Evolutionary conservation across 2,329 filamentous ascomycete species (phyloP), one percentile per base, ranked within the genome.

Genomic region (Colletotrichum sp.): DNA sequence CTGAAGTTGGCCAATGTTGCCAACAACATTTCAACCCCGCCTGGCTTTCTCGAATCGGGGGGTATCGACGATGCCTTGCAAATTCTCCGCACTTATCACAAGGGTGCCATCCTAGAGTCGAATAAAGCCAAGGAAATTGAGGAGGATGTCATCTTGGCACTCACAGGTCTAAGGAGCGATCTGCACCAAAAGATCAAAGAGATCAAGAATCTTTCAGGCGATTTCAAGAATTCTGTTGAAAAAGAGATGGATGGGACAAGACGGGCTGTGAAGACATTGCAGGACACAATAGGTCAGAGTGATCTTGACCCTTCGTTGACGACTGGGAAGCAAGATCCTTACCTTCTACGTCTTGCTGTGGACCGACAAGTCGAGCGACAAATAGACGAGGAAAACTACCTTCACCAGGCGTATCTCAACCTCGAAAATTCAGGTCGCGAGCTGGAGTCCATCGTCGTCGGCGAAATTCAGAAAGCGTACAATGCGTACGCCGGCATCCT

Each of bases 391-490:
- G 97, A 99, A 83, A 99, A 99, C 82, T 99, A 99, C 81, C 87
- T 99, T 21, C 97, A 99, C 82, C 92, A 96, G 86, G 97, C 97
- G 12, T 98, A 98, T 81, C 89, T 98, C 67, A 99, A 99, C 82
- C 90, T 99, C 16, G 97, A 99, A 84, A 95, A 92, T 79, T 99
- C 97, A 18, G 97, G 97, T 4, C 94, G 96, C 76, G 97, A 99
- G 85, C 91, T 99, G 4, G 97, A 99, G 85, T 94, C 95, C 1
- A 99, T 99, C 78, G 95, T 99, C 1, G 95, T 99, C 16, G 95
- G 96, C 79, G 97, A 99, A 85, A 98, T 99, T 57, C 97, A 99
- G 82, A 99, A 99, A 84, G 96, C 97, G 0, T 99, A 98, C 87
- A 98, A 97, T 81, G 96, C 96, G 4, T 95, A 98, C 80, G 95